A percentile compares a stretch with the other conserved stretches of the same genome.
Evolutionary conservation across 1,284 basidiomycete genomes (phyloP).

Genomic region (Malassezia psittaci): DNA sequence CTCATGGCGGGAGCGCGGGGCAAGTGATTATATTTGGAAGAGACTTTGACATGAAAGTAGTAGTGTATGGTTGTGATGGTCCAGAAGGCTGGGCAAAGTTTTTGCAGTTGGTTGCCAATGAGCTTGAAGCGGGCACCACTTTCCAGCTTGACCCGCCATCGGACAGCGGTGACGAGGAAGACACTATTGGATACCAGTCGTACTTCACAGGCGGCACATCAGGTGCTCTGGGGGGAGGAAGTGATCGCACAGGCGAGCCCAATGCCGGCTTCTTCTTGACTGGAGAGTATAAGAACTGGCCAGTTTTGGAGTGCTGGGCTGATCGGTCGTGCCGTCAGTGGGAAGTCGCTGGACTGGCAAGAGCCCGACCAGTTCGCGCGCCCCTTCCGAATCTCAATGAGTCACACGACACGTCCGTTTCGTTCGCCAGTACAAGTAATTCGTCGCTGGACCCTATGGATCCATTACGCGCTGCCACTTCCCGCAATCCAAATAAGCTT

Average conservation of each 20-base stretch:
- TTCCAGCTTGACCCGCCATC: constrained; percentile 31
- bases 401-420: constrained; percentile 2
- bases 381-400: constrained; percentile 15
- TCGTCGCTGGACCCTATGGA: constrained; percentile 8
- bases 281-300: constrained; percentile 44
- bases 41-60: constrained; percentile 95
- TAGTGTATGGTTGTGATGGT: constrained; percentile 64
- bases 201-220: constrained; percentile 37
- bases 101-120: constrained; percentile 83
- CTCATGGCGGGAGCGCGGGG: constrained; percentile 58
- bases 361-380: too few relatives aligned
- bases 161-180: constrained; percentile 23
- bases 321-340: constrained; percentile 37
- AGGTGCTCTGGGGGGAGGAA: constrained; percentile 31
- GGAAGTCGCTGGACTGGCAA: constrained; percentile 32
- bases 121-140: constrained; percentile 71
- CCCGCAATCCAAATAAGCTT: constrained; percentile 14
- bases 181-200: constrained; percentile 40
- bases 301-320: constrained; percentile 44
- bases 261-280: constrained; percentile 31
- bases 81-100: constrained; percentile 86
- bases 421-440: constrained; percentile 15
- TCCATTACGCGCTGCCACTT: background rate
- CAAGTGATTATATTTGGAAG: constrained; percentile 96
- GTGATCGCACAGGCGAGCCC: constrained; percentile 38